These are phyloP conservation scores for Starmerella gropengiesseri DNA, from an alignment of 805 yeast genomes.

Conservation along the genomic window DNA sequence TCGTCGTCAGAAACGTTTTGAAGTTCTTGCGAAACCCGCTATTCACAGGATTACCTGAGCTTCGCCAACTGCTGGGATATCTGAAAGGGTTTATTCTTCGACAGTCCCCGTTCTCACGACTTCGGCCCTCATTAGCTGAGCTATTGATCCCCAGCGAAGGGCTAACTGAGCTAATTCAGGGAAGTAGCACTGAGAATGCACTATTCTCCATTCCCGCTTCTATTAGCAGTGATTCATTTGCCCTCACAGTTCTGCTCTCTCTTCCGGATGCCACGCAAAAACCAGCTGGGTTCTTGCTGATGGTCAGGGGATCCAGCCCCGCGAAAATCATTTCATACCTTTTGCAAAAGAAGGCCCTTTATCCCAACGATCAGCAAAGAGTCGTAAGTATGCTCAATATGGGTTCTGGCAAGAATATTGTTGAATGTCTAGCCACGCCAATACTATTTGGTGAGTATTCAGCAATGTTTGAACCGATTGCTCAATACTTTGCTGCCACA, in stretches of 20 bases:
- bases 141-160: not conserved
- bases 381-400: not conserved
- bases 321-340: not conserved
- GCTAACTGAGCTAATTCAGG: not conserved
- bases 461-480: not conserved
- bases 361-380: not conserved
- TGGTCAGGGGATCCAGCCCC: not conserved
- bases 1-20: not conserved
- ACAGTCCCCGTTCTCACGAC: slow-evolving; percentile 9
- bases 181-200: not conserved
- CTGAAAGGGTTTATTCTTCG: not conserved
- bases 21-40: not conserved
- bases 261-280: not conserved
- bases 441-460: not conserved
- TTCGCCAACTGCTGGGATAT: not conserved
- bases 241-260: not conserved
- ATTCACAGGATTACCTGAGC: not conserved
- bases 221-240: not conserved
- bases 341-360: not conserved
- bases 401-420: not conserved
- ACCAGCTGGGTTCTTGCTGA: not conserved
- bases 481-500: not conserved
- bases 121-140: not conserved
- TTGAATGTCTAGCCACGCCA: too few species aligned
- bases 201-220: not conserved